Conservation (phyloP, 306 rosid species). For the Gleditsia sinensis region DNA sequence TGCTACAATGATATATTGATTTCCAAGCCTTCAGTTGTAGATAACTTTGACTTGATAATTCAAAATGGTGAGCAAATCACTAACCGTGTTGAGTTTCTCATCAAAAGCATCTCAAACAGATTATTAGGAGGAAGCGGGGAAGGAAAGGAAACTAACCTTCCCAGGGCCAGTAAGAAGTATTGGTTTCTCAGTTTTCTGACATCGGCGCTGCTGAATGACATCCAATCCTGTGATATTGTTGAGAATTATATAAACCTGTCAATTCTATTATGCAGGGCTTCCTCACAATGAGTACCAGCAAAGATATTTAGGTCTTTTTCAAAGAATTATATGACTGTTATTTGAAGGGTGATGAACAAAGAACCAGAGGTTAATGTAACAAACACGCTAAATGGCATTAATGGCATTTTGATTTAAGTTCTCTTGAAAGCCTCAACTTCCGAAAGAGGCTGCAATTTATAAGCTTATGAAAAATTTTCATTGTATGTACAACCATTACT, state of each 20-base stretch:
- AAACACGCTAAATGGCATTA: background rate
- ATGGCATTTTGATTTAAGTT: background rate
- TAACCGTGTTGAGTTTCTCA: slow-evolving; percentile 13
- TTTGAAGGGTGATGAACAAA: background rate
- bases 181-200: slow-evolving; percentile 78
- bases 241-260: background rate
- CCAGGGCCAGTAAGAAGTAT: slow-evolving; percentile 90
- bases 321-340: slow-evolving; percentile 11
- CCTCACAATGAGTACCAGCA: background rate
- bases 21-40: background rate
- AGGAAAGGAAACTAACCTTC: slow-evolving; percentile 54
- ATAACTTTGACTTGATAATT: slow-evolving; percentile 12
- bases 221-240: slow-evolving; percentile 59
- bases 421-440: background rate
- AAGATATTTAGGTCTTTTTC: background rate
- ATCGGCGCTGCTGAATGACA: slow-evolving; percentile 86
- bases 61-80: slow-evolving; percentile 1
- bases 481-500: background rate
- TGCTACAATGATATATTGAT: background rate
- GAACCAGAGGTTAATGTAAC: background rate
- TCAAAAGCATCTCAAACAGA: slow-evolving; percentile 32
- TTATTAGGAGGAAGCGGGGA: background rate
- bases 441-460: background rate
- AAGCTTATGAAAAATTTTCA: slow-evolving; percentile 1
- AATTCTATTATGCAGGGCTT: slow-evolving; percentile 2